These are phyloP conservation scores for Diplodia corticola DNA, from an alignment of 2,329 filamentous ascomycete genomes.

Conservation along the genomic window DNA sequence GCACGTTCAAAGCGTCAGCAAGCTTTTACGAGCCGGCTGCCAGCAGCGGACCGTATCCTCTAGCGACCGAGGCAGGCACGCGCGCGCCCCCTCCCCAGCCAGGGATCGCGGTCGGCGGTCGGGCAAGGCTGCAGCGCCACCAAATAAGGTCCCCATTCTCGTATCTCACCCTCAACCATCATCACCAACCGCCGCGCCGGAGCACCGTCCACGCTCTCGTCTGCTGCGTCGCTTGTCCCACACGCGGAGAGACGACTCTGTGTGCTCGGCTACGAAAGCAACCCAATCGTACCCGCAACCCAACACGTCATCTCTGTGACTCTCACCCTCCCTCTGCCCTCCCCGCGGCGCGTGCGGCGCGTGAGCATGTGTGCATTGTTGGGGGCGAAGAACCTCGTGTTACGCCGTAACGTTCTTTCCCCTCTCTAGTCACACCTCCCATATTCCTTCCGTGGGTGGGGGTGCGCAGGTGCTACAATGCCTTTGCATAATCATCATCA, in stretches of 20 bases:
- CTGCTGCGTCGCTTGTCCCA: background rate
- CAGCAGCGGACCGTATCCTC: conserved; percentile 20
- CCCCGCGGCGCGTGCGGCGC: background rate
- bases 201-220: background rate
- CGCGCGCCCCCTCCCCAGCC: background rate
- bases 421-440: background rate
- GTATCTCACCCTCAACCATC: conserved; percentile 1
- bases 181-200: background rate
- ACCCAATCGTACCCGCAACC: background rate
- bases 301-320: background rate
- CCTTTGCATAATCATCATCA: background rate
- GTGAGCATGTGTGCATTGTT: background rate
- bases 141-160: conserved; percentile 17
- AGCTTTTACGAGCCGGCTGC: conserved; percentile 1
- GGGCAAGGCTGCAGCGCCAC: conserved; percentile 10
- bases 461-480: background rate
- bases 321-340: background rate
- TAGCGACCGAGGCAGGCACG: conserved; percentile 18
- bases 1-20: conserved; percentile 13
- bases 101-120: background rate
- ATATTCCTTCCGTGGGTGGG: background rate
- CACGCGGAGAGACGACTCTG: background rate
- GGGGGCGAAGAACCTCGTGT: conserved; percentile 3
- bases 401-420: background rate
- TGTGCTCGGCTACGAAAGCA: background rate